Evolutionary conservation across 2,329 filamentous ascomycete species (phyloP), one percentile per base, ranked within the genome.

Genomic region (Epichloe sibirici): DNA sequence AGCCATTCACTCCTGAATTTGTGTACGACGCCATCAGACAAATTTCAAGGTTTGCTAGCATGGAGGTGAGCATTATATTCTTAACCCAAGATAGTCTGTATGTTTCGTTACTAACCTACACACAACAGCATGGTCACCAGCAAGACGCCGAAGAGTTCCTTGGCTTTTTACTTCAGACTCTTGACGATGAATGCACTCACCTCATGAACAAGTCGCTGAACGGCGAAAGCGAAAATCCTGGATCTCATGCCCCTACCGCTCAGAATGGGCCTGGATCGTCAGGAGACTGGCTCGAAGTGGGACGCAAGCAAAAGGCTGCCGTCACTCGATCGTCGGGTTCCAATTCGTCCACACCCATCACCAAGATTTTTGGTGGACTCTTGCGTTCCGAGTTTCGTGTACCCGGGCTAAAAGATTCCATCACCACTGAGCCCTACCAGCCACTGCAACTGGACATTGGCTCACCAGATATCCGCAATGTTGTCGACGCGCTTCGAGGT

Each of bases 111-210:
- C 28, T n/a, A 8, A 44, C 34, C 47, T 6, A 51, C 12, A 15
- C 1, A 28, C 69, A 52, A 49, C 57, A 90, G 84, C 86, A 90
- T 55, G 93, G 93, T 15, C 91, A 96, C 61, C 93, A 98, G 66
- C 91, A 98, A 73, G 93, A 98, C 71, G 93, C 93, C 1, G 90
- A 98, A 65, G 93, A 98, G 64, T 98, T 98, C 60, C 74, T 98
- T 25, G 91, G 90, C 0, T 95, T 97, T 66, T 74, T 98, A 37
- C 76, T 98, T 4, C 90, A 95, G 63, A 88, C 89, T 47, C 79
- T 98, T 37, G 90, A 96, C 61, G 90, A 97, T 58, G 93, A 98
- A 67, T 96, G 90, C 65, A 81, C 83, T 15, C 78, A 83, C 53
- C 83, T 91, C 46, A 86, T 94, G 72, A 63, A 61, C 43, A 66